Percentiles rank a stretch among this genome's conserved stretches.
Evolutionary conservation across 345 rosid species (phyloP).

Genomic region (Lepidium aucheri): DNA sequence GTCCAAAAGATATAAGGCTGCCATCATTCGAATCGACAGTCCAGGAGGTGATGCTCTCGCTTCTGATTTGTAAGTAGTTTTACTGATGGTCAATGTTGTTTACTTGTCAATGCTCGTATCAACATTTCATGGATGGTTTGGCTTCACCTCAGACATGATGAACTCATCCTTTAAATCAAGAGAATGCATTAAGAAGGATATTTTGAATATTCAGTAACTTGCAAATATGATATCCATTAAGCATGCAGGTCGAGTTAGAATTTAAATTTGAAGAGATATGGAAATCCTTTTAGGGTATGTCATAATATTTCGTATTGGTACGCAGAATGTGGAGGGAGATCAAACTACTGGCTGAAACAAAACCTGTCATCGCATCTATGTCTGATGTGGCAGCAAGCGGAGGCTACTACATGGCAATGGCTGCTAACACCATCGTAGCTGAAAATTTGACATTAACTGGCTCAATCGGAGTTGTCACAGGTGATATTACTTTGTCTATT

Average conservation of each 20-base stretch:
- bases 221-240: not conserved
- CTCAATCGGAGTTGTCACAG: conserved; percentile 91
- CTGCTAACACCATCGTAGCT: conserved; percentile 61
- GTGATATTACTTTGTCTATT: conserved; percentile 30
- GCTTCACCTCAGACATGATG: conserved; percentile 1
- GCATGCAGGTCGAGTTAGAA: not conserved
- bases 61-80: conserved; percentile 88
- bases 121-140: not conserved
- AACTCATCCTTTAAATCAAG: not conserved
- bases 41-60: conserved; percentile 99
- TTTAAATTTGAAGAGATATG: not conserved
- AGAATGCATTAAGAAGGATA: not conserved
- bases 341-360: conserved; percentile 67
- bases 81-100: not conserved
- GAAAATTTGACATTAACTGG: conserved; percentile 84
- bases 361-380: conserved; percentile 91
- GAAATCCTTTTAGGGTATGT: not conserved
- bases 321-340: conserved; percentile 96
- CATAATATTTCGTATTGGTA: conserved; percentile 10
- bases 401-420: conserved; percentile 99
- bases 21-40: conserved; percentile 83
- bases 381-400: conserved; percentile 95
- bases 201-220: not conserved
- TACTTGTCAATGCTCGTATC: not conserved
- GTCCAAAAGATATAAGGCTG: conserved; percentile 75